phyloP scores from a whole-genome alignment of 805 yeast species.

The Myxozyma udenii region DNA sequence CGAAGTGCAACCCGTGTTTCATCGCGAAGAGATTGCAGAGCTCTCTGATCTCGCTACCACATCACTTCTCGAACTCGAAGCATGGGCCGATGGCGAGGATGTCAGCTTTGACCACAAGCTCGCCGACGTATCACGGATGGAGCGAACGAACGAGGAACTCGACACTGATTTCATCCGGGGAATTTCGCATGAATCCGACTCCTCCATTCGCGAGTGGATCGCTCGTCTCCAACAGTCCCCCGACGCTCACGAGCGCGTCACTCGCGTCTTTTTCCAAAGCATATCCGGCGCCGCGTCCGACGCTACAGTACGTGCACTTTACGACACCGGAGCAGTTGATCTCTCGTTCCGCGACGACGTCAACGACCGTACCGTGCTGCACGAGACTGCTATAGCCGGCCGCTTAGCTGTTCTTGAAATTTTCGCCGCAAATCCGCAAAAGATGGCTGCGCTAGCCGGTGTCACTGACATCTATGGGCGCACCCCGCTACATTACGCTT shows the following conservation, averaged over 20 bases:
- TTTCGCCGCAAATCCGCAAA: conserved; percentile 30
- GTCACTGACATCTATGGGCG: conserved; percentile 52
- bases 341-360: conserved; percentile 66
- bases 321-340: conserved; percentile 53
- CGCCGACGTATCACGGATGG: conserved; percentile 25
- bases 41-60: conserved; percentile 63
- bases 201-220: conserved; percentile 47
- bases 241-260: conserved; percentile 48
- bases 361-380: conserved; percentile 70
- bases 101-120: conserved; percentile 35
- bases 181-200: conserved; percentile 33
- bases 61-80: conserved; percentile 67
- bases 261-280: conserved; percentile 70
- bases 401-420: conserved; percentile 37
- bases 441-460: conserved; percentile 31
- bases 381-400: conserved; percentile 50
- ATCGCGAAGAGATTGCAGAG: conserved; percentile 78
- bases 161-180: conserved; percentile 23
- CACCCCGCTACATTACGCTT: conserved; percentile 83
- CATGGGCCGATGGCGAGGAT: conserved; percentile 54
- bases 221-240: conserved; percentile 44
- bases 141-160: conserved; percentile 27
- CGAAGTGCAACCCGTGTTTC: conserved; percentile 94
- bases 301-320: conserved; percentile 51
- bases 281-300: conserved; percentile 66